Percentiles rank a stretch among this genome's conserved stretches.
These are phyloP conservation scores for Diplocarpon rosae DNA, from an alignment of 2,329 filamentous ascomycete species.

Conservation along the genomic window DNA sequence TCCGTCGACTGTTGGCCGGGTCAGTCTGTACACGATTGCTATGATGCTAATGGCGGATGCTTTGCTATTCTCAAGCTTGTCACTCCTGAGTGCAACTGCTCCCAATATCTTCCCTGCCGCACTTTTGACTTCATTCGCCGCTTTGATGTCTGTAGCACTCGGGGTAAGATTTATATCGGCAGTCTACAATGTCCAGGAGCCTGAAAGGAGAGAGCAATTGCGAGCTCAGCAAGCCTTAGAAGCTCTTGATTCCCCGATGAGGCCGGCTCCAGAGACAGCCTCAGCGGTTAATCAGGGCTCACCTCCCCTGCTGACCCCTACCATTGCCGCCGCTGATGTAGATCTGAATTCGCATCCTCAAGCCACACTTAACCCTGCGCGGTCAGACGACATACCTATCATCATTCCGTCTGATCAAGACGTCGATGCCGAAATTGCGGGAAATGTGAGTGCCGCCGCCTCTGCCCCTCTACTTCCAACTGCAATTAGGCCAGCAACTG, in stretches of 20 bases:
- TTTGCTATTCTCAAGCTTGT: conserved; percentile 44
- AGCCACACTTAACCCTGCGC: background rate
- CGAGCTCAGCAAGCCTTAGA: conserved; percentile 20
- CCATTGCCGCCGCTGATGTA: conserved; percentile 19
- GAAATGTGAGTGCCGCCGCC: conserved; percentile 26
- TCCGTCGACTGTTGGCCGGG: conserved; percentile 53
- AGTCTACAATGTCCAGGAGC: conserved; percentile 50
- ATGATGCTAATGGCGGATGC: conserved; percentile 54
- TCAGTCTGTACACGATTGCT: conserved; percentile 52
- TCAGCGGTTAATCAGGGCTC: conserved; percentile 6
- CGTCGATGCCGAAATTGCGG: conserved; percentile 47
- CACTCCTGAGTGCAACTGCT: conserved; percentile 43
- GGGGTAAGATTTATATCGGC: conserved; percentile 48
- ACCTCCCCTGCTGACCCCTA: conserved; percentile 10
- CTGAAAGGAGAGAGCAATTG: conserved; percentile 35
- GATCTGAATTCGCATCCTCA: conserved; percentile 11
- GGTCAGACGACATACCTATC: conserved; percentile 31
- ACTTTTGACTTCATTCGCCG: conserved; percentile 40
- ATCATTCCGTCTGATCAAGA: conserved; percentile 56
- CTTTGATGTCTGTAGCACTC: conserved; percentile 46
- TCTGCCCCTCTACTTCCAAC: conserved; percentile 19
- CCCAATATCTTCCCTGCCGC: conserved; percentile 46
- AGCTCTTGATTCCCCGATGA: conserved; percentile 18
- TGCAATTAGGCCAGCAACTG: conserved; percentile 23
- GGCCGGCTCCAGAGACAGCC: conserved; percentile 12